A percentile compares a stretch with the other conserved stretches of the same genome.
These are phyloP conservation scores for Raddia guianensis DNA, from an alignment of 176 grass and related monocot species.

Conservation along the genomic window DNA sequence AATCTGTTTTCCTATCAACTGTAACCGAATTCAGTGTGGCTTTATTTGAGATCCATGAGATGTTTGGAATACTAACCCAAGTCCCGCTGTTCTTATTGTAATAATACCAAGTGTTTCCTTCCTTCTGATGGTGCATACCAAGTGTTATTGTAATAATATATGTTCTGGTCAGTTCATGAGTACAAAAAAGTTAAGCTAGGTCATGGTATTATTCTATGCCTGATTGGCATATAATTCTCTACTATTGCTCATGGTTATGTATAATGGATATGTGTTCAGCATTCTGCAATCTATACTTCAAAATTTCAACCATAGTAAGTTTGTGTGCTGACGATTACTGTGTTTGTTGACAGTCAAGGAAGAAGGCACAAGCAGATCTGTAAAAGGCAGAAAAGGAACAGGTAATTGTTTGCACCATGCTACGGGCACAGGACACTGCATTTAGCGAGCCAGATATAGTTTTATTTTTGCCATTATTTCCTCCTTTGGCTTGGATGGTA, in stretches of 20 bases:
- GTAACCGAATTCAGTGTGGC: too few relatives aligned
- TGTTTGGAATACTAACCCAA: neutral
- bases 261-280: neutral
- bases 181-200: too few relatives aligned
- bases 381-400: constrained; percentile 70
- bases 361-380: constrained; percentile 86
- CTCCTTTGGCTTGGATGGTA: neutral
- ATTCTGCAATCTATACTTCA: constrained; percentile 35
- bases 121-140: neutral
- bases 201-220: too few relatives aligned
- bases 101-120: constrained; percentile 9
- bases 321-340: constrained; percentile 36
- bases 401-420: constrained; percentile 45
- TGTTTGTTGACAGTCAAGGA: constrained; percentile 74
- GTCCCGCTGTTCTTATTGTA: neutral
- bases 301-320: constrained; percentile 14
- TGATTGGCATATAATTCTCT: too few relatives aligned
- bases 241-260: neutral
- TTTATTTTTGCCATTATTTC: constrained; percentile 15
- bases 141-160: too few relatives aligned
- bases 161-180: too few relatives aligned
- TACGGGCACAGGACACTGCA: neutral
- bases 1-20: too few relatives aligned
- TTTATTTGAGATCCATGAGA: constrained; percentile 27
- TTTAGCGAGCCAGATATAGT: constrained; percentile 2